Base-by-base conservation (phyloP, 352 stramenopile genomes). In the Phytophthora melonis region DNA sequence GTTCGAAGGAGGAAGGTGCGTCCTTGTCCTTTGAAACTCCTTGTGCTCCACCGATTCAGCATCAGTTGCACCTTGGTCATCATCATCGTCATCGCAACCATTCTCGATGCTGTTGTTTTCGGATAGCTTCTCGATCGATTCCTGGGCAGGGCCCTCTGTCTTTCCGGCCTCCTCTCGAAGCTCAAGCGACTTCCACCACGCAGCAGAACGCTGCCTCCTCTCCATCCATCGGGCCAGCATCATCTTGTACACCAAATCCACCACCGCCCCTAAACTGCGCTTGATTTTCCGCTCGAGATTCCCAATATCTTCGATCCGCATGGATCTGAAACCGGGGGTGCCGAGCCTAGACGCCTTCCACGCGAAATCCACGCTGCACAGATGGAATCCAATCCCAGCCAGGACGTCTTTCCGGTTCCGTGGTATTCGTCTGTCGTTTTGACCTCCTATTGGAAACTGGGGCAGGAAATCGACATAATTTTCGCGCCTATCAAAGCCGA, bases 151-250 rank as follows among this genome's bases (percentile, higher is more conserved):
- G 6, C 54, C 45, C 4, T 57, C 30, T 50, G 23, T 23, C 27
- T 6, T 43, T 47, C 27, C 19, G 11, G 21, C 27, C 14, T 9
- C 52, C 47, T 63, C 58, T 25, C 64, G 50, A 5, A 81, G 49
- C 3, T 66, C 41, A 1, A 80, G 45, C n/a, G 60, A 67, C 19
- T 30, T n/a, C 68, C 58, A 78, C 63, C 61, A 80, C 27, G 67
- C 57, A 18, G 27, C 39, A 8, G 68, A 41, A 23, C 30, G 75
- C 43, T 72, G 67, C 25, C 55, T 69, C 56, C 78, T 58, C 36
- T 79, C 55, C 34, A 82, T 81, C 82, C 82, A 88, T 36, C 81
- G 74, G 63, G 75, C 81, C 11, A 88, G 43, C 55, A 82, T 87
- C 68, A 86, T 81, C 27, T 79, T 76, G 64, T 88, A 87, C 23